Base-by-base conservation (phyloP, 176 grass and related monocot species). In the Eleusine indica region DNA sequence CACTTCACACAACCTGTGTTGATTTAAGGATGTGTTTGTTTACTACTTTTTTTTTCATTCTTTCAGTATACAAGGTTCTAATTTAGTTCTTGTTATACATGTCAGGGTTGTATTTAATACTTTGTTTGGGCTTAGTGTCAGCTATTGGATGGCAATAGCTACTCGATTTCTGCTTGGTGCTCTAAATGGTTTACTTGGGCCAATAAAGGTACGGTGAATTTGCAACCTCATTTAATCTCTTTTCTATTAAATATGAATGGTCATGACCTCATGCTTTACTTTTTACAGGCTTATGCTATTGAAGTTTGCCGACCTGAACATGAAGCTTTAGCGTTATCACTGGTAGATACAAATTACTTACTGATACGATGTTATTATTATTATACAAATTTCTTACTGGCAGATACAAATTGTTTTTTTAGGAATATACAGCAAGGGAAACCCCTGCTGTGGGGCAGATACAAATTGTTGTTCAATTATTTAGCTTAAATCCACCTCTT, bases 61-160 rank as follows among this genome's bases (percentile, higher is more conserved):
- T 46, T 71, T 70, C 43, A 39, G 22, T 56, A 53, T 9, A 37
- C 37, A 19, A 19, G 11, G 52, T 5, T 65, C 71, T 82, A 79
- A 83, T 28, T 73, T 81, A 57, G n/a, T 66, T 83, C n/a, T 79
- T 46, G 29, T 66, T 30, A 79, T 81, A 64, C 25, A 25, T 84
- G 22, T 77, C 96, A 98, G 96, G 80, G 90, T 95, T 21, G 76
- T 98, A 42, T 95, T 98, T 79, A 98, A 98, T 81, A 81, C 91
- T 35, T 85, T 98, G 29, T 98, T 98, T 88, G 96, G 93, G 18
- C 87, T 98, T 53, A 98, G 96, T 85, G 83, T 88, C 18, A 98
- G 13, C 77, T 98, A 95, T 52, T 91, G 88, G 96, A 98, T 98
- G 96, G 96, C 92, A 68, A 90, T 98, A 77, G 57, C 89, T 80